phyloP scores from a whole-genome alignment of 2,329 filamentous ascomycete genomes.

The Pseudocercospora fijiensis region DNA sequence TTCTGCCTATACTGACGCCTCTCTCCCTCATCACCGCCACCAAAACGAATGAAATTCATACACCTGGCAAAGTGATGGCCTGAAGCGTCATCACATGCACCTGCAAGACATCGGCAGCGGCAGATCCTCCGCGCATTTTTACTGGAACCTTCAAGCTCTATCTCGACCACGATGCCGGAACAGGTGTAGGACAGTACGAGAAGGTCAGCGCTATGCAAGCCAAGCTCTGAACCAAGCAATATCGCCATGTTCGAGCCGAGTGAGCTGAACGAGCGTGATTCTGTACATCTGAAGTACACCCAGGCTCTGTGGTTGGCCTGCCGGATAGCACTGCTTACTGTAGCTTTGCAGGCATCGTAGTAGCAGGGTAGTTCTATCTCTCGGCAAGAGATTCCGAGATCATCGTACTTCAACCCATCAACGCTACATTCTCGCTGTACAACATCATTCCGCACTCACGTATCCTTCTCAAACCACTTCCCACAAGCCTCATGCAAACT shows the following conservation, averaged over 20 bases:
- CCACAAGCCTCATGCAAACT: conserved; percentile 25
- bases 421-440: too few species aligned
- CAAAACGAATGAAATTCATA: not conserved
- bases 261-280: too few species aligned
- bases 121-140: not conserved
- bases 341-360: too few species aligned
- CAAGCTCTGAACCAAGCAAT: conserved; percentile 1
- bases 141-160: not conserved
- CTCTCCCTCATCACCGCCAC: not conserved
- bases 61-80: conserved; percentile 1
- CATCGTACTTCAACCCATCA: too few species aligned
- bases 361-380: too few species aligned
- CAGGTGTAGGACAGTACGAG: not conserved
- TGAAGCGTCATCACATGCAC: not conserved
- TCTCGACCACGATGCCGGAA: not conserved
- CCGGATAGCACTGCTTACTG: too few species aligned
- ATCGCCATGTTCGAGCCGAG: not conserved
- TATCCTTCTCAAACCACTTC: conserved; percentile 26
- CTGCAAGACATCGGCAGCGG: not conserved
- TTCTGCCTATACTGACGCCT: not conserved
- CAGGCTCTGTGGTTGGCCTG: too few species aligned
- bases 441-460: too few species aligned
- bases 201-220: not conserved
- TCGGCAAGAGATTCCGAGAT: too few species aligned
- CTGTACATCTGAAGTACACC: too few species aligned